These are phyloP conservation scores for Magnaporthales sp. DNA, from an alignment of 2,329 filamentous ascomycete species.

Conservation along the genomic window DNA sequence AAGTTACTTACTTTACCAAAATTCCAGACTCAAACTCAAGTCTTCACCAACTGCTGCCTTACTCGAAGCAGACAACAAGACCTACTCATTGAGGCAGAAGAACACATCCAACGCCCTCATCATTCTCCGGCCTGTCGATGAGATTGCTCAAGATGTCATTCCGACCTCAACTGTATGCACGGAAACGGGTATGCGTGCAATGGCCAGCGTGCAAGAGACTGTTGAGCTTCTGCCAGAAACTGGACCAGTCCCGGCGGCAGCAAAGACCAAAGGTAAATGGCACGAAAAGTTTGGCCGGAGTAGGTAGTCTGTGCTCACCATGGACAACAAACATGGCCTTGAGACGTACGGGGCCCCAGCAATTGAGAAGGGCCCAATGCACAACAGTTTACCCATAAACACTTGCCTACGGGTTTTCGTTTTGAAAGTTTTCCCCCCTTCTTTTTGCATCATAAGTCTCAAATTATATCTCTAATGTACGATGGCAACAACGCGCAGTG, in stretches of 20 bases:
- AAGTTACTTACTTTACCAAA: not conserved
- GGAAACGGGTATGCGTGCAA: slow-evolving; percentile 31
- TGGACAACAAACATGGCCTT: not conserved
- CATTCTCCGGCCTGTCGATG: slow-evolving; percentile 32
- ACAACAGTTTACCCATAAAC: not conserved
- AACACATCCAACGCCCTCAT: slow-evolving; percentile 61
- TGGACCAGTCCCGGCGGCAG: slow-evolving; percentile 17
- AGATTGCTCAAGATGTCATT: slow-evolving; percentile 11
- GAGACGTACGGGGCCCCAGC: not conserved
- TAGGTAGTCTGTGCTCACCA: slow-evolving; percentile 20
- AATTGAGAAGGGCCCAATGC: not conserved
- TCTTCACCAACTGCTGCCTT: slow-evolving; percentile 43
- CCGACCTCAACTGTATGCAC: slow-evolving; percentile 7
- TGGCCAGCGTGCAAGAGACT: slow-evolving; percentile 53
- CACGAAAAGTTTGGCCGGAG: slow-evolving; percentile 48
- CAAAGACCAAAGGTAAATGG: slow-evolving; percentile 42
- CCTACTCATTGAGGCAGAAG: slow-evolving; percentile 54
- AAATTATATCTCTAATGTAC: not conserved
- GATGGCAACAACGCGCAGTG: too few relatives aligned
- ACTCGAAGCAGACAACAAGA: slow-evolving; percentile 40
- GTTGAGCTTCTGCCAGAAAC: slow-evolving; percentile 46
- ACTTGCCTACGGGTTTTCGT: not conserved
- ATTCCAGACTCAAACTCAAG: slow-evolving; percentile 35
- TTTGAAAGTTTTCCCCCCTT: too few relatives aligned
- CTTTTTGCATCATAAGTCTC: too few relatives aligned